Base-by-base conservation (phyloP, 768 basidiomycete genomes). In the Tricholoma bakamatsutake region DNA sequence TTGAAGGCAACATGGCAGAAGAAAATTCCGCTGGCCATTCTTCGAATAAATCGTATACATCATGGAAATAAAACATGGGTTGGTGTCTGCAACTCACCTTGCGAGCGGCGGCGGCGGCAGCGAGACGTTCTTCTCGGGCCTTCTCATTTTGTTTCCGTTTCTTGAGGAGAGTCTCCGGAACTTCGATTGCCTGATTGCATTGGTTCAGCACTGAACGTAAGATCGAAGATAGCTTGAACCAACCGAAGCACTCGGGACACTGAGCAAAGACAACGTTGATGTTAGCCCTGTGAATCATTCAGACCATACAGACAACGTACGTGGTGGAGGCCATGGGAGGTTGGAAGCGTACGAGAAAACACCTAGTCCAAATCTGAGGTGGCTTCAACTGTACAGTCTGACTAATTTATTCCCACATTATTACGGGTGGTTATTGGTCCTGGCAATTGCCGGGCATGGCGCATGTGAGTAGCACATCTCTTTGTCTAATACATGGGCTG, bases 131-230 rank as follows among this genome's bases (percentile, higher is more conserved):
- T 79, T 95, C 93, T 67, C 93, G 82, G 61, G 88, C 89, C 81
- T 95, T 95, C 81, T 96, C 93, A 69, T 87, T 95, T 78, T 93
- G 90, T 80, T 95, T 94, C 78, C 95, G 87, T 81, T 96, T 98
- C 85, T 97, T 98, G 80, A 98, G 92, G 80, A 98, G 87, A 70
- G 95, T 98, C 87, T 97, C 95, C 73, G 95, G 95, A 77, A 96
- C 95, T 84, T 95, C 90, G 72, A 97, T 86, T 69, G 86, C 84
- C 90, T 93, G 66, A 59, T 58, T 51, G 53, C 54, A 15, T 13
- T 47, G 56, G 61, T 54, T 69, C 50, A 71, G 65, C 63, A 62
- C 54, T 17, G 21, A 56, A 60, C 40, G 50, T 42, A 57, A 48
- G 45, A 43, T 30, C 2, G 10, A 28, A 31, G 8, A 30, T 31